These are phyloP conservation scores for Colletotrichum zoysiae DNA, from an alignment of 2,329 filamentous ascomycete species.

Conservation along the genomic window DNA sequence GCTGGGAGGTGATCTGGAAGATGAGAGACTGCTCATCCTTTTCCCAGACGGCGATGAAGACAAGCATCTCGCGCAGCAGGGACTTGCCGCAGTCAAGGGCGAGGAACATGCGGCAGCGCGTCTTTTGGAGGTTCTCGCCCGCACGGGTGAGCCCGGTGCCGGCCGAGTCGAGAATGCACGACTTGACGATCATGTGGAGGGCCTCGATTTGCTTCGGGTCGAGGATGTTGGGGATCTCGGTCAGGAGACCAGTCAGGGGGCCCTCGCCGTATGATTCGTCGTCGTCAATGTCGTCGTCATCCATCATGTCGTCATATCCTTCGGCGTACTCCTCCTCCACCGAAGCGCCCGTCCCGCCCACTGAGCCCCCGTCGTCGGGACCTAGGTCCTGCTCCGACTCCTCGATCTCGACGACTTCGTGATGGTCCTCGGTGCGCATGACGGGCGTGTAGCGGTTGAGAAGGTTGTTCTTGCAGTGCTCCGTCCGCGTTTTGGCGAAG, in stretches of 20 bases:
- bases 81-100: slow-evolving; percentile 93
- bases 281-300: slow-evolving; percentile 77
- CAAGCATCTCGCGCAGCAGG: slow-evolving; percentile 87
- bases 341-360: not conserved
- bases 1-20: slow-evolving; percentile 96
- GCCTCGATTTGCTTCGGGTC: slow-evolving; percentile 97
- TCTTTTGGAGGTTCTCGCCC: slow-evolving; percentile 88
- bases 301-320: slow-evolving; percentile 66
- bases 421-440: slow-evolving; percentile 54
- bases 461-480: slow-evolving; percentile 70
- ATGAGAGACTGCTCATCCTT: slow-evolving; percentile 93
- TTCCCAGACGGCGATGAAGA: slow-evolving; percentile 98
- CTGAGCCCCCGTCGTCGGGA: slow-evolving; percentile 57
- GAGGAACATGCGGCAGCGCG: slow-evolving; percentile 88
- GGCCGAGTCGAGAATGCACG: slow-evolving; percentile 87
- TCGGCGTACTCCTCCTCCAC: slow-evolving; percentile 44
- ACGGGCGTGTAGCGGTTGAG: slow-evolving; percentile 65
- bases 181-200: slow-evolving; percentile 96
- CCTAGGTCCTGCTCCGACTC: slow-evolving; percentile 63
- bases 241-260: slow-evolving; percentile 84
- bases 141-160: slow-evolving; percentile 75
- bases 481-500: slow-evolving; percentile 68
- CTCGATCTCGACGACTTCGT: slow-evolving; percentile 61
- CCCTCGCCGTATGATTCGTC: slow-evolving; percentile 85
- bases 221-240: slow-evolving; percentile 93